Base-by-base conservation (phyloP, 305 asterid genomes). In the Fraxinus sp. region DNA sequence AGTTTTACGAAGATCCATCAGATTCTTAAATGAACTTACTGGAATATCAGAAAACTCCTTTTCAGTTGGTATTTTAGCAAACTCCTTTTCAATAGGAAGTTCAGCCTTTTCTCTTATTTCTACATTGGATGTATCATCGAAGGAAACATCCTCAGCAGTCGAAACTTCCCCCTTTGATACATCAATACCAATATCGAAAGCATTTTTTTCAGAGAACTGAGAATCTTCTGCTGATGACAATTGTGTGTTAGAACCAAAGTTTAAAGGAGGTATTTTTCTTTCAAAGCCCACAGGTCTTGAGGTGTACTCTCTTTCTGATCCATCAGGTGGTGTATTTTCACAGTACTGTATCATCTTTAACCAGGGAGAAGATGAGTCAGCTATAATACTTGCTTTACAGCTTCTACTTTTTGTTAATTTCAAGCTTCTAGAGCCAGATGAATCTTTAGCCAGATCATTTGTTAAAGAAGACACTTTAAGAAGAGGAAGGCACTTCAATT, bases 391-490 rank as follows among this genome's bases (percentile, higher is more conserved):
- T 33, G 90, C 92, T 49, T 89, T 84, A 88, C 97, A 95, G 91
- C 98, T 96, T 84, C 89, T 88, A 76, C 99, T 96, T 89, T 86
- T 96, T 36, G 86, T 84, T 77, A 93, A 80, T 66, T 72, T 91
- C 79, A 80, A 87, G 87, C 87, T 91, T 88, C 85, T 79, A 79
- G 75, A 13, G 37, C 77, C 49, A 6, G 89, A 83, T 57, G 89
- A 89, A 57, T 84, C 85, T 24, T 80, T 75, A 26, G 80, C 80
- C 33, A 52, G 83, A 76, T 90, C 92, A 64, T 80, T 85, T 18
- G 87, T 49, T 71, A 80, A 83, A 83, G 92, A 84, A 2, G 88
- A 83, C 70, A 72, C 83, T 36, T 88, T 84, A 37, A 82, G 89
- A 83, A 87, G 80, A 49, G 75, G 78, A 77, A 86, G 82, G 79